Evolutionary conservation across 257 asterid species (phyloP), one percentile per base, ranked within the genome.

Genomic region (Jacaranda copaia): DNA sequence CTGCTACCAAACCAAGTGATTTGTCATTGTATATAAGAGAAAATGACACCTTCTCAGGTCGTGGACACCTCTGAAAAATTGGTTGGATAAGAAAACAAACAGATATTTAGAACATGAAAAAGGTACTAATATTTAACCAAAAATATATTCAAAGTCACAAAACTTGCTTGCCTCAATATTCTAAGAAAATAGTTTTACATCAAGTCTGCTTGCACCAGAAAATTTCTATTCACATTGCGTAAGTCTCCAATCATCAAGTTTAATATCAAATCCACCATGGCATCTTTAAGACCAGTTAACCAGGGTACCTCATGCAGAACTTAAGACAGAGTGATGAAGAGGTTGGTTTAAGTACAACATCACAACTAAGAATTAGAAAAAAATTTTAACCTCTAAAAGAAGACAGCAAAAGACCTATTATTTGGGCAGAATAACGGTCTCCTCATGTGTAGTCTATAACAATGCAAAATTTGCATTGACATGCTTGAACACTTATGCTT

Each of bases 41-140:
- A 84, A 94, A 94, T 3, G 98, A 94, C 84, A 92, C 98, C 86
- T 94, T 94, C 93, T 94, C 98, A 19, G 97, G 98, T 20, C 98
- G 89, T 65, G 98, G 98, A 79, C 89, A 88, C 86, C 97, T 88
- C 81, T 91, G 98, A 73, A 94, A 94, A 74, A 92, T 92, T 84
- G 97, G 98, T 97, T 94, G 89, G 70, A 81, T 72, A 77, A 72
- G 79, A 85, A 75, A 25, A 70, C 70, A 60, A 72, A 35, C 40
- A 79, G 46, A 81, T 70, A 76, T 49, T 78, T 65, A 79, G 80
- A 75, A 58, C 40, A 70, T 46, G 67, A 66, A 38, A 75, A 38
- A 76, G 58, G 43, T 18, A 40, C 43, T 11, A 68, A 68, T 55
- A 20, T 68, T 42, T 25, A 77, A 66, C 56, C 69, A 60, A 15